Evolutionary conservation across 495 filamentous ascomycete genomes (phyloP).

Genomic region (Darksidea phi): DNA sequence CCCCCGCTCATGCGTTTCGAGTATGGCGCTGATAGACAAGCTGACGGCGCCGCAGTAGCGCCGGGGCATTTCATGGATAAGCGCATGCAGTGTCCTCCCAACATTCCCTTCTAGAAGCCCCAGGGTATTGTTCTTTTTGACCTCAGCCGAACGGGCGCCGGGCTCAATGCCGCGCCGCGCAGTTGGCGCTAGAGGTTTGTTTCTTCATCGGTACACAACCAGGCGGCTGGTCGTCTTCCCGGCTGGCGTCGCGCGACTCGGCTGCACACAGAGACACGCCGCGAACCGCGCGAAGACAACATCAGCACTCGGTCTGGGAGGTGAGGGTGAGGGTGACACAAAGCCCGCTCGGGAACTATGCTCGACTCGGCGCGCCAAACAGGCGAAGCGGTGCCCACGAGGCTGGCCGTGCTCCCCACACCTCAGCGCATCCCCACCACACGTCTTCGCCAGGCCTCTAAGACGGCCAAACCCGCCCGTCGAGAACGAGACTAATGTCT

Average conservation of each 20-base stretch:
- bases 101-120: slow-evolving; percentile 10
- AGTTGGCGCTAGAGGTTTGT: not conserved
- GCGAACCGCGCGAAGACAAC: slow-evolving; percentile 1
- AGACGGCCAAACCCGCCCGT: slow-evolving; percentile 1
- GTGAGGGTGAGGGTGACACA: not conserved
- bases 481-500: slow-evolving; percentile 11
- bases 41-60: slow-evolving; percentile 10
- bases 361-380: not conserved
- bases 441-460: slow-evolving; percentile 10
- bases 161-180: too few species aligned
- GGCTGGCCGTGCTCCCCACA: slow-evolving; percentile 5
- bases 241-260: not conserved
- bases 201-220: too few species aligned
- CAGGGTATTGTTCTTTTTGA: not conserved
- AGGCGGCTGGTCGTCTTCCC: too few species aligned
- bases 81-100: slow-evolving; percentile 2
- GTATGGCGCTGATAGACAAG: slow-evolving; percentile 8
- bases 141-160: not conserved
- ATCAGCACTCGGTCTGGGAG: slow-evolving; percentile 22
- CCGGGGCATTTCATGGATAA: slow-evolving; percentile 17
- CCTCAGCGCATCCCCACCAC: slow-evolving; percentile 10
- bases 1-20: not conserved
- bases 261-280: too few species aligned
- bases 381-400: slow-evolving; percentile 23
- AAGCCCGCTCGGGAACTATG: slow-evolving; percentile 3